These are phyloP conservation scores for Sechiopsis laciniata DNA, from an alignment of 306 rosid genomes.

Conservation along the genomic window DNA sequence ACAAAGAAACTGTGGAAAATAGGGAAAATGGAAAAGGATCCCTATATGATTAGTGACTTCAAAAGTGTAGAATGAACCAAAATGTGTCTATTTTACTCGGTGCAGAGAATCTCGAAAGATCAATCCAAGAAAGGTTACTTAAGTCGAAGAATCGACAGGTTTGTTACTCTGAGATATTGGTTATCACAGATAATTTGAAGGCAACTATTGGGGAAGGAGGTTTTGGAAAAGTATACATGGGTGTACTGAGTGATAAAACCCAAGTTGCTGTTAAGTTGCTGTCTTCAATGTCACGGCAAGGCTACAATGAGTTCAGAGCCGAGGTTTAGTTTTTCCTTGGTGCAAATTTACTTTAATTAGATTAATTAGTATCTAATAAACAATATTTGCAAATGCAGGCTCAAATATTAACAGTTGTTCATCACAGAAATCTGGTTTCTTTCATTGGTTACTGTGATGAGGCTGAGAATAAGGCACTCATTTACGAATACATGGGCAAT, in stretches of 20 bases:
- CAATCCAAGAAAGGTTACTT: conserved; percentile 16
- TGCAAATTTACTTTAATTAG: not conserved
- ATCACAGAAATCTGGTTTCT: conserved; percentile 32
- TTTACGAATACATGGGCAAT: conserved; percentile 27
- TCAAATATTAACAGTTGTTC: conserved; percentile 20
- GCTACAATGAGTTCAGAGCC: conserved; percentile 28
- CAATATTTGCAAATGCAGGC: conserved; percentile 23
- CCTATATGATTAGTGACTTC: not conserved
- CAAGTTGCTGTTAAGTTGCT: conserved; percentile 41
- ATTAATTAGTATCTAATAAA: not conserved
- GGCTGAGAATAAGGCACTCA: conserved; percentile 22
- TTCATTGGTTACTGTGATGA: conserved; percentile 28
- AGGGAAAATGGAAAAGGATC: not conserved
- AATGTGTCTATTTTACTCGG: not conserved
- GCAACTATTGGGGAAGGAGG: conserved; percentile 40
- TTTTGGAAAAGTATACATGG: conserved; percentile 41
- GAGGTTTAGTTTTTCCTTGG: conserved; percentile 26
- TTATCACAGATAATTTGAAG: conserved; percentile 33
- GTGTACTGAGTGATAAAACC: conserved; percentile 22
- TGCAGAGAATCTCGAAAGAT: conserved; percentile 8
- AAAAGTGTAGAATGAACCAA: not conserved
- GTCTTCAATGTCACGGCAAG: conserved; percentile 34
- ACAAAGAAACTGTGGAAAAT: not conserved
- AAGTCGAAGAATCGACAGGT: conserved; percentile 25
- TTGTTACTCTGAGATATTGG: conserved; percentile 24